Evolutionary conservation across 441 rosid species (phyloP).

Genomic region (Populus hybrid): DNA sequence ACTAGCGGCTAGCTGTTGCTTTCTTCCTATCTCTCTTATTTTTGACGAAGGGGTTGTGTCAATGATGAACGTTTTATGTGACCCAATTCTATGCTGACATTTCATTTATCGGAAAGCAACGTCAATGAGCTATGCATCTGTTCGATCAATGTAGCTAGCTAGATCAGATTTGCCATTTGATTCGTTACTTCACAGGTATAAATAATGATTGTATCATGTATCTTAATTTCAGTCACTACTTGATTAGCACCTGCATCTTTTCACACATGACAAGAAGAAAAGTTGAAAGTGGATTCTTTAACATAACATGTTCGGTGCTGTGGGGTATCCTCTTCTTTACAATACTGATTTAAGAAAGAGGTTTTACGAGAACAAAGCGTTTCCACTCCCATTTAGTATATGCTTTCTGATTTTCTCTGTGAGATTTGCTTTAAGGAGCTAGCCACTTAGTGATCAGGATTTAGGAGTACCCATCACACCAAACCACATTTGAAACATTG

Average conservation of each 20-base stretch:
- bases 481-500: background rate
- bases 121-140: background rate
- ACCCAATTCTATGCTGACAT: background rate
- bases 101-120: background rate
- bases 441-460: background rate
- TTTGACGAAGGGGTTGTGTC: background rate
- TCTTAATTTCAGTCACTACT: too few species aligned
- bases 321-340: background rate
- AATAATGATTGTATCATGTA: too few species aligned
- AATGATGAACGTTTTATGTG: background rate
- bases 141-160: background rate
- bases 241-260: background rate
- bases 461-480: background rate
- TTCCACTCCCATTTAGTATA: background rate
- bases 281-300: background rate
- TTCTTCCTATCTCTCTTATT: too few species aligned
- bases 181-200: background rate
- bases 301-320: background rate
- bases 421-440: background rate
- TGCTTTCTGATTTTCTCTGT: background rate
- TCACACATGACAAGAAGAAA: background rate
- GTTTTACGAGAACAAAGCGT: background rate
- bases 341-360: conserved; percentile 1
- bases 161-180: background rate
- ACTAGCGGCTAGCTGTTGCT: background rate